Evolutionary conservation across 305 asterid species (phyloP).

Genomic region (Caryopteris hybrid): DNA sequence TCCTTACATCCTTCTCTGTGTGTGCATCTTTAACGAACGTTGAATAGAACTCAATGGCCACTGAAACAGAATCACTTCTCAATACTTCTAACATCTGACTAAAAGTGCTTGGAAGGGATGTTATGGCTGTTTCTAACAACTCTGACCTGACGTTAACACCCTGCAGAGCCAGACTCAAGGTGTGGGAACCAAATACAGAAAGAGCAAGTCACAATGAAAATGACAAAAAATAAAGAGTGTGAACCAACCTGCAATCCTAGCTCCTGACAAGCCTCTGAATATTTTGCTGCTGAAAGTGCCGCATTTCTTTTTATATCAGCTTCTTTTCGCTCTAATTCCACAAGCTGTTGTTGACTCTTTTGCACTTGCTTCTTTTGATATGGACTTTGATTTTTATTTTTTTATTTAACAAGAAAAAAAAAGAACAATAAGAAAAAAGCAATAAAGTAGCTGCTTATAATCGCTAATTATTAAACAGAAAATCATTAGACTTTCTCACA

Average conservation of each 20-base stretch:
- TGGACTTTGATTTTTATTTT: constrained; percentile 45
- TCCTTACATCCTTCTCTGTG: constrained; percentile 69
- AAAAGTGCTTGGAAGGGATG: constrained; percentile 78
- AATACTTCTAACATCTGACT: constrained; percentile 65
- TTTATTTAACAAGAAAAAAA: not conserved
- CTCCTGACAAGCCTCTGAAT: constrained; percentile 94
- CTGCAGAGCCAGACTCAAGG: constrained; percentile 35
- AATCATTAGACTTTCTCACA: constrained; percentile 41
- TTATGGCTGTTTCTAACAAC: constrained; percentile 67
- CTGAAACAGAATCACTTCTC: constrained; percentile 69
- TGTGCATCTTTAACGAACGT: constrained; percentile 81
- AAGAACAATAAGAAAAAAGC: not conserved
- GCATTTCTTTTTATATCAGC: constrained; percentile 92
- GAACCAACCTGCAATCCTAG: constrained; percentile 81
- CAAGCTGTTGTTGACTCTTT: constrained; percentile 89
- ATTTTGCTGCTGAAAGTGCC: constrained; percentile 85
- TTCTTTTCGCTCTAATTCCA: constrained; percentile 88
- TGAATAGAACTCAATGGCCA: constrained; percentile 74
- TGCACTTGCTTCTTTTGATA: constrained; percentile 93
- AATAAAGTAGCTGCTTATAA: not conserved
- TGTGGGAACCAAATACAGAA: not conserved
- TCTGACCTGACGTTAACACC: constrained; percentile 82
- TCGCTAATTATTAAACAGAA: not conserved
- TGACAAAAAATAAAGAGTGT: not conserved
- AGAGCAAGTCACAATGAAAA: constrained; percentile 1